A percentile compares a stretch with the other conserved stretches of the same genome.
These are phyloP conservation scores for Aspergillus avenaceus DNA, from an alignment of 495 filamentous ascomycete genomes.

Conservation along the genomic window DNA sequence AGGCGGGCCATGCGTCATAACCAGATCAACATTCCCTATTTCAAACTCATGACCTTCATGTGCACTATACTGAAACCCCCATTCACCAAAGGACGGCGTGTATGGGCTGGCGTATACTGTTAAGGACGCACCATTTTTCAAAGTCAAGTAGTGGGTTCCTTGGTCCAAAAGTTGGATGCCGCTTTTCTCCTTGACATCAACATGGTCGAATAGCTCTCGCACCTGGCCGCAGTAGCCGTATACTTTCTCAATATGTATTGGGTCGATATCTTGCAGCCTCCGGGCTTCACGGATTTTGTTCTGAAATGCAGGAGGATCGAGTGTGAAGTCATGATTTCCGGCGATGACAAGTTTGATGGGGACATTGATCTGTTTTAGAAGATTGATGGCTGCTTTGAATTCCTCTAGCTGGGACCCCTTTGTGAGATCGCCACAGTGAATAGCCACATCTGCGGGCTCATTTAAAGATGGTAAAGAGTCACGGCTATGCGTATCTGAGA, in stretches of 20 bases:
- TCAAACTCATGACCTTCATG: slow-evolving; percentile 43
- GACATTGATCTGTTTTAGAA: slow-evolving; percentile 50
- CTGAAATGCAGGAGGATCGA: slow-evolving; percentile 44
- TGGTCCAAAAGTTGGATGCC: slow-evolving; percentile 60
- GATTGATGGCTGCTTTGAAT: slow-evolving; percentile 41
- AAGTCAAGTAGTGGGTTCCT: slow-evolving; percentile 49
- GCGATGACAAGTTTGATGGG: slow-evolving; percentile 70
- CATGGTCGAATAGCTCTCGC: slow-evolving; percentile 23
- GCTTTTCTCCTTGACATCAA: slow-evolving; percentile 11
- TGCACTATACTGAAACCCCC: slow-evolving; percentile 57
- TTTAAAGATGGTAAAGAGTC: slow-evolving; percentile 19
- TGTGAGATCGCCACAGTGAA: slow-evolving; percentile 70
- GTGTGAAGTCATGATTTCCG: slow-evolving; percentile 66
- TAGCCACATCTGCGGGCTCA: slow-evolving; percentile 52
- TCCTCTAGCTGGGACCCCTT: slow-evolving; percentile 52
- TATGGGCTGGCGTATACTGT: slow-evolving; percentile 65
- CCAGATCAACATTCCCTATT: slow-evolving; percentile 50
- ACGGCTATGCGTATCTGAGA: slow-evolving; percentile 55
- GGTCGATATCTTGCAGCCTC: slow-evolving; percentile 17
- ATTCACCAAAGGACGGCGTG: slow-evolving; percentile 50
- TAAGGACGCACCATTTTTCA: slow-evolving; percentile 54
- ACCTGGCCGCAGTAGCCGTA: slow-evolving; percentile 32
- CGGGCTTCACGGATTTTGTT: slow-evolving; percentile 26
- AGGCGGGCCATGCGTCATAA: slow-evolving; percentile 69
- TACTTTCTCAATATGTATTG: slow-evolving; percentile 14